phyloP scores from a whole-genome alignment of 2,329 filamentous ascomycete genomes.

The Leptodontidium sp. region DNA sequence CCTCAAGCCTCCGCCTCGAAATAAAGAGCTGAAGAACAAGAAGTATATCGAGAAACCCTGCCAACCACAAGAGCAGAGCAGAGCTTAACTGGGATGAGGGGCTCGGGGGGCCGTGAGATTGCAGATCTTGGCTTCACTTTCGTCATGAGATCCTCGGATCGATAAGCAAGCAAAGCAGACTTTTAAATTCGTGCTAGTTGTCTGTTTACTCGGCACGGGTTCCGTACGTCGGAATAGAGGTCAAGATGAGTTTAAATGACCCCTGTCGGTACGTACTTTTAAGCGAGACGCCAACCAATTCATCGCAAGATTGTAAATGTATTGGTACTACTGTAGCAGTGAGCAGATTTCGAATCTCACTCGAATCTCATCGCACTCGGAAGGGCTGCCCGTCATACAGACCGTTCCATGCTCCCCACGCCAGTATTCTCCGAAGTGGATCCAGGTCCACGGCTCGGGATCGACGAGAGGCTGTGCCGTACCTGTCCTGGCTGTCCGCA shows the following conservation, averaged over 20 bases:
- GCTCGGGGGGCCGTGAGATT: neutral
- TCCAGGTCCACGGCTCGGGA: neutral
- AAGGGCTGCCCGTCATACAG: neutral
- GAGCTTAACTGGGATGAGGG: neutral
- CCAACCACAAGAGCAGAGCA: neutral
- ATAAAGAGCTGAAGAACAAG: constrained; percentile 14
- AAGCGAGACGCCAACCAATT: too few relatives aligned
- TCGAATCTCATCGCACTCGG: too few relatives aligned
- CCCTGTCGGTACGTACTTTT: too few relatives aligned
- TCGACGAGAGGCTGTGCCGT: neutral
- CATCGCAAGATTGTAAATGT: too few relatives aligned
- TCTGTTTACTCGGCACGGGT: too few relatives aligned
- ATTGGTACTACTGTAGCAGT: too few relatives aligned
- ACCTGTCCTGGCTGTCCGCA: too few relatives aligned
- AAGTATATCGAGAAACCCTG: constrained; percentile 3
- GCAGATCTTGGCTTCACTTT: constrained; percentile 7
- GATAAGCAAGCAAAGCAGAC: neutral
- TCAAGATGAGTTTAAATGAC: too few relatives aligned
- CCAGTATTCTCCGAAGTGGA: neutral
- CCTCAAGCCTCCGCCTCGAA: neutral
- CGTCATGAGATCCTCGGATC: neutral
- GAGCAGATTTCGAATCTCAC: too few relatives aligned
- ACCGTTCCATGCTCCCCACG: neutral
- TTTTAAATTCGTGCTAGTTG: too few relatives aligned
- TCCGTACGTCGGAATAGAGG: too few relatives aligned